Evolutionary conservation across 2,329 filamentous ascomycete genomes (phyloP), one percentile per base, ranked within the genome.

Genomic region (Xylaria sp.): DNA sequence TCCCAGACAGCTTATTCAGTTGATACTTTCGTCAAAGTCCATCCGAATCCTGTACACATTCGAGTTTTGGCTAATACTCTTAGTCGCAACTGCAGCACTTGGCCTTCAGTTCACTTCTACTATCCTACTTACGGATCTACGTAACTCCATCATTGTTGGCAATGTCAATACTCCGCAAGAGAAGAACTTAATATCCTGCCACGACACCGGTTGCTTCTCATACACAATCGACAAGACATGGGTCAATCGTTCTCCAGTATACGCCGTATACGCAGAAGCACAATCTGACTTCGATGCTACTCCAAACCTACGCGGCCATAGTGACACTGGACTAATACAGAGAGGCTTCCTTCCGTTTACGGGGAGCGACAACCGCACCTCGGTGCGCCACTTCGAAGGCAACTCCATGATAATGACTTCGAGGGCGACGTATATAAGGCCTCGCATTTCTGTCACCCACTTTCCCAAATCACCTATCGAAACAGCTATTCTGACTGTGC

Each of bases 91-190:
- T 13, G 47, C 51, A 11, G 39, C 37, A 19, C 26, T 57, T 6
- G 44, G 22, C 1, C 26, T 57, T 7, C 55, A 57, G 40, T 54
- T 57, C 17, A 48, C 55, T 11, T 57, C 55, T 21, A 57, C 55
- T 1, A 26, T 57, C n/a, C 44, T 57, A 1, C 43, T 57, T 7
- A 54, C 48, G 2, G 55, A 57, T 38, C 17, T 57, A 2, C 47
- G 48, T 18, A n/a, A 51, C 18, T 59, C 39, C 26, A 22, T 39
- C 8, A 40, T 59, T 17, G 49, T 50, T 18, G 44, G 56, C 7
- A 19, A 47, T 13, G 9, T 39, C 7, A 39, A 39, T 18, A 9
- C 16, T 9, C 22, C 37, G 4, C 34, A 39, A 18, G 34, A 22
- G n/a, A 26, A 18, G 4, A 47, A 29, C 20, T 19, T 47, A 1